Base-by-base conservation (phyloP, 768 basidiomycete species). In the Chalciporus piperatus region DNA sequence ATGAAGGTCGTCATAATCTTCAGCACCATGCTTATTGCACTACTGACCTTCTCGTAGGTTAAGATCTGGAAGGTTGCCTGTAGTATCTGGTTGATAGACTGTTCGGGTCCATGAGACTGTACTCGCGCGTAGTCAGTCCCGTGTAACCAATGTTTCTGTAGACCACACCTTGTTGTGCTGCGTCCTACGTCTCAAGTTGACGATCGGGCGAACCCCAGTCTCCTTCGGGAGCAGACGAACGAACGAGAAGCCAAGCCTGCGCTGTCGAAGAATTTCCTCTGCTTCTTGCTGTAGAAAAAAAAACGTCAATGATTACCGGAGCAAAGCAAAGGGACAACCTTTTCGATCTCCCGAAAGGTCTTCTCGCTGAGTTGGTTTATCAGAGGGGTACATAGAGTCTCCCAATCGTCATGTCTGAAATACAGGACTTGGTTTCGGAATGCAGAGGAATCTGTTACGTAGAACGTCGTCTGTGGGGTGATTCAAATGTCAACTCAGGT, bases 371-470 rank as follows among this genome's bases (percentile, higher is more conserved):
- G 76, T n/a, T 82, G 76, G 53, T 84, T 81, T 11, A 96, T 74
- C 23, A 98, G 76, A 1, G 97, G 97, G 10, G 78, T 72, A 51
- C 93, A 95, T 6, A 98, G 76, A 3, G 69, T 72, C n/a, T 78
- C 74, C 97, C 96, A 99, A 59, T 96, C 94, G 46, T 96, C 92
- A 48, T 98, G 93, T 11, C 92, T 82, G 67, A 97, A 98, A 64
- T 95, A 99, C 1, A 98, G 72, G 1, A 95, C 78, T 40, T 82
- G 81, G 54, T 94, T 89, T 37, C 87, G 78, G 60, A 85, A 92
- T 7, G 86, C 88, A 17, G 88, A 85, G 0, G 95, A 92, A 57
- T 98, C 91, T 0, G 97, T 98, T 40, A 93, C 77, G 68, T 98
- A 98, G 70, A 97, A 99, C 0, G 86, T 85, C 3, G 92, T 92